Percentiles rank a stretch among this genome's conserved stretches.
Evolutionary conservation across 2,329 filamentous ascomycete species (phyloP).

Genomic region (Hypoxylon sp.): DNA sequence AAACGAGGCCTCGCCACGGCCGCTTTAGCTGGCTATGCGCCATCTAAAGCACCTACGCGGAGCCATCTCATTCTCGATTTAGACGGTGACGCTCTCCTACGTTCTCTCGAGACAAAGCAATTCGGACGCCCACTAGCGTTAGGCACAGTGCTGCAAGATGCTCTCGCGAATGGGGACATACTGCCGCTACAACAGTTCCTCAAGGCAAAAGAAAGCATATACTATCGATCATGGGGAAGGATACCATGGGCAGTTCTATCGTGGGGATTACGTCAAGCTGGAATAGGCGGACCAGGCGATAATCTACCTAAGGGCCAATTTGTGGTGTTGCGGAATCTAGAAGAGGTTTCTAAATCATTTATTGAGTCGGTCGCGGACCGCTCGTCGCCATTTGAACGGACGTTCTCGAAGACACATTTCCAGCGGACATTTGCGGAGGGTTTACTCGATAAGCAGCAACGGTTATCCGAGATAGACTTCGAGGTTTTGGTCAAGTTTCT

Average conservation of each 20-base stretch:
- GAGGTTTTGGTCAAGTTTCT: conserved; percentile 76
- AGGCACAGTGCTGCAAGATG: conserved; percentile 79
- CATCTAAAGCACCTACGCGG: conserved; percentile 53
- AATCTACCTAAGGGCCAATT: conserved; percentile 68
- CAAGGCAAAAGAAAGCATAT: conserved; percentile 72
- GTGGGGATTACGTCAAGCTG: conserved; percentile 79
- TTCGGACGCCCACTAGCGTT: conserved; percentile 84
- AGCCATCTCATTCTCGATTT: conserved; percentile 63
- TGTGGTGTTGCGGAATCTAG: conserved; percentile 70
- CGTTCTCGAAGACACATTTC: conserved; percentile 74
- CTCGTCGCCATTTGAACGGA: conserved; percentile 67
- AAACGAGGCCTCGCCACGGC: conserved; percentile 76
- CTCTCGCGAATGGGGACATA: conserved; percentile 72
- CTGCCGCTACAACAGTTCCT: conserved; percentile 76
- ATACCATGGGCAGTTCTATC: conserved; percentile 74
- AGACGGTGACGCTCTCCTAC: conserved; percentile 68
- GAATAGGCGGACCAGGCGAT: conserved; percentile 61
- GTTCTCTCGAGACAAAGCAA: conserved; percentile 76
- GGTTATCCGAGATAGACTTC: conserved; percentile 70
- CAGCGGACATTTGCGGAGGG: conserved; percentile 62
- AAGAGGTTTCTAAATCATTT: conserved; percentile 66
- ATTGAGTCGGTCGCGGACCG: conserved; percentile 53
- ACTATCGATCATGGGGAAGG: conserved; percentile 72
- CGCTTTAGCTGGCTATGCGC: conserved; percentile 64
- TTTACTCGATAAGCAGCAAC: conserved; percentile 56